Evolutionary conservation across 192 early-diverging fungal species (phyloP), one percentile per base, ranked within the genome.

Genomic region (Backusella luteola): DNA sequence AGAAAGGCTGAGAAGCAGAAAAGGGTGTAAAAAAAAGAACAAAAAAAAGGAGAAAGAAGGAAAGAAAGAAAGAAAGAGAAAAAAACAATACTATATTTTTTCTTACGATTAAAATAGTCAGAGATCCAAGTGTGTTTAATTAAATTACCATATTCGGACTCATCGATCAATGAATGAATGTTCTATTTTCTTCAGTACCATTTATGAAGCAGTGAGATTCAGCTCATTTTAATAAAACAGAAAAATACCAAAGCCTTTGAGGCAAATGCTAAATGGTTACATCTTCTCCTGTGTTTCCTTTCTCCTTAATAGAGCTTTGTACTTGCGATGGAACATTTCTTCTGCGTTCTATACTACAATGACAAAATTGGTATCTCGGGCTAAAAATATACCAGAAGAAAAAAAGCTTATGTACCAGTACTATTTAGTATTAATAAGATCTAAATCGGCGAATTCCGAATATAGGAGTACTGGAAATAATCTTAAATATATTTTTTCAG

Each of bases 271-370:
- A 21, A 29, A 29, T 63, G 23, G 56, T 63, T 63, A 63, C 56
- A 63, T 63, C 56, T 63, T 29, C 56, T 14, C 56, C 56, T 63
- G 56, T 63, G 21, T 63, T 63, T 63, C 56, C 56, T 63, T 49
- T 63, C 56, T 63, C 56, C 56, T 29, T 63, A 63, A 63, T 63
- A 63, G 29, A 63, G 56, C 32, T 63, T 63, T 63, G 56, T 63
- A 63, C 46, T 49, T 49, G 46, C 46, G 15, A 49, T 49, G 5
- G 46, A 49, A 49, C 23, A 63, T 63, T 63, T 63, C 56, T 63
- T 63, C 56, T 63, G 56, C 56, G 26, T 63, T 63, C 56, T 26
- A 26, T 63, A 29, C 56, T 63, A 63, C 56, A 26, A 63, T 63
- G 12, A 63, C 56, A 26, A 63, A 63, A 63, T 29, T 21, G 56